Evolutionary conservation across 345 rosid genomes (phyloP).

Genomic region (Euclidium syriacum): DNA sequence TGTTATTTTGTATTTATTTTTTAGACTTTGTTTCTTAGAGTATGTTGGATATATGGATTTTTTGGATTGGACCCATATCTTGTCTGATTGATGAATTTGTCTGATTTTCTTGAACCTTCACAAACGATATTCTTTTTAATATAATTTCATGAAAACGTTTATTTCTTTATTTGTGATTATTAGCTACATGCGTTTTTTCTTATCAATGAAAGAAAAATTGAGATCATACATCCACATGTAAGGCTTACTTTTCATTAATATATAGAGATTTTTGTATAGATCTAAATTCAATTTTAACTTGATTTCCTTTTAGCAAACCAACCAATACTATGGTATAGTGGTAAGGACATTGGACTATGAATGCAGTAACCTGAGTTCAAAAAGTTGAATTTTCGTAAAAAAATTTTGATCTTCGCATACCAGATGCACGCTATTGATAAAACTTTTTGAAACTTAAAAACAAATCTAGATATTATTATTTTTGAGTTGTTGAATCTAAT

Average conservation of each 20-base stretch:
- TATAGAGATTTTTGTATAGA: background rate
- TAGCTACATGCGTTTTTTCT: constrained; percentile 1
- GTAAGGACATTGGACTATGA: too few relatives aligned
- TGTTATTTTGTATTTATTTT: constrained; percentile 33
- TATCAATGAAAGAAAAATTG: background rate
- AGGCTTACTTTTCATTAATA: background rate
- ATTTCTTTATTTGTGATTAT: background rate
- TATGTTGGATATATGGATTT: constrained; percentile 21
- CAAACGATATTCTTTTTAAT: background rate
- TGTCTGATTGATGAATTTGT: constrained; percentile 32
- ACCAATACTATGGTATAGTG: too few relatives aligned
- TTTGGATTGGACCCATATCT: constrained; percentile 33
- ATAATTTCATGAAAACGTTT: background rate
- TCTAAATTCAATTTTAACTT: too few relatives aligned
- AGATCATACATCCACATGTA: constrained; percentile 11
- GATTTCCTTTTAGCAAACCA: too few relatives aligned
- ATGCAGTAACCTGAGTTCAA: too few relatives aligned
- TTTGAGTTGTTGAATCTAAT: too few relatives aligned
- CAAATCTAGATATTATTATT: too few relatives aligned
- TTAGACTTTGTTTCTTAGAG: constrained; percentile 32
- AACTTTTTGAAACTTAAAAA: too few relatives aligned
- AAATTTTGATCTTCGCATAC: too few relatives aligned
- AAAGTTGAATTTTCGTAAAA: too few relatives aligned
- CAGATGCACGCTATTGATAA: too few relatives aligned
- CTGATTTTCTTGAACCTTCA: constrained; percentile 31